These are phyloP conservation scores for Cystofilobasidium bisporidii DNA, from an alignment of 768 basidiomycete species.

Conservation along the genomic window DNA sequence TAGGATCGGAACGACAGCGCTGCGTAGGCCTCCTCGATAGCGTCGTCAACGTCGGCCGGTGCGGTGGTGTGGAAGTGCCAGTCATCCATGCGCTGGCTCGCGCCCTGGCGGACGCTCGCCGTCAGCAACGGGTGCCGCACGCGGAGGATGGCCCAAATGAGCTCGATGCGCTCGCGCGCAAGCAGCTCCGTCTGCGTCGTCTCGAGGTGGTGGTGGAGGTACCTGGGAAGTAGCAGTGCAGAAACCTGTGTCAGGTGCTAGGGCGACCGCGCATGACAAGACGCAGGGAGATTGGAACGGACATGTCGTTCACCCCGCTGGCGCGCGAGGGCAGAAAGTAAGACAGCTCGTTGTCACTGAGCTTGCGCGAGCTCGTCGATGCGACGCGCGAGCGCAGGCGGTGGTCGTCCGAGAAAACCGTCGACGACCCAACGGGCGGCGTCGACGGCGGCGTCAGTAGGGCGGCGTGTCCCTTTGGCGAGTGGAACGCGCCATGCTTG, in stretches of 20 bases:
- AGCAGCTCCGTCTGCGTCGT: neutral
- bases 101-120: slow-evolving; percentile 43
- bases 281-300: slow-evolving; percentile 44
- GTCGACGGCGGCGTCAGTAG: neutral
- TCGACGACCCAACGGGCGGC: neutral
- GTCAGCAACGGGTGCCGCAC: slow-evolving; percentile 61
- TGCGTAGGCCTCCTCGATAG: neutral
- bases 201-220: slow-evolving; percentile 63
- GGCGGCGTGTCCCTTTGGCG: too few species aligned
- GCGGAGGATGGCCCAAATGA: slow-evolving; percentile 63
- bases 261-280: too few species aligned
- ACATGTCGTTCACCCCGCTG: slow-evolving; percentile 35
- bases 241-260: too few species aligned
- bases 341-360: slow-evolving; percentile 57
- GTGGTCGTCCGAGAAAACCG: neutral
- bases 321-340: slow-evolving; percentile 70
- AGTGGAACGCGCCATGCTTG: too few species aligned
- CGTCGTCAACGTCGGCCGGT: slow-evolving; percentile 2
- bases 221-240: slow-evolving; percentile 48
- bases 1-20: neutral
- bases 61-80: slow-evolving; percentile 2
- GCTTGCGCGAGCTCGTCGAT: neutral
- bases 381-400: neutral
- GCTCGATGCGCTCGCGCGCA: neutral
- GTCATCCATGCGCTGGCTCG: neutral